Base-by-base conservation (phyloP, 352 stramenopile species). In the Peronospora destructor region DNA sequence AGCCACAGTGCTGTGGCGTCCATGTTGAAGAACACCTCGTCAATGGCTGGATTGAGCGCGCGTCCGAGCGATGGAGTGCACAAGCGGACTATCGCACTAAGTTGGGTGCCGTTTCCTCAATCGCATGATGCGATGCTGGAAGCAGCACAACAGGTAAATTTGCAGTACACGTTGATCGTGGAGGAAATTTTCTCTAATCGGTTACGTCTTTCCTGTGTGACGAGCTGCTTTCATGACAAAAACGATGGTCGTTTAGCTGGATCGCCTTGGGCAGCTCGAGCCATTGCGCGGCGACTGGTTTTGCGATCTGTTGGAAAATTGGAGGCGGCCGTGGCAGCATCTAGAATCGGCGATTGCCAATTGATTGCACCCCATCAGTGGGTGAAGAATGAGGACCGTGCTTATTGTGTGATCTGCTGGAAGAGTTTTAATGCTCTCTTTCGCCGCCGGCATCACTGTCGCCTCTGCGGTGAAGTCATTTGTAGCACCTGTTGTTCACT, bases 161-260 rank as follows among this genome's bases (percentile, higher is more conserved):
- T 86, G 47, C 71, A 86, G 53, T 84, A 80, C 45, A 84, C 73
- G 3, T 54, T 86, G 10, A 73, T 86, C 19, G 53, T 86, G 6
- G 75, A 86, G 51, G 75, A 86, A 46, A 73, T 86, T 40, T 38
- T 53, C 12, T 56, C 57, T 21, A 49, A 73, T 30, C 68, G 64
- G 0, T 35, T 86, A 32, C 71, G 71, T 7, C 43, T 86, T 10
- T 83, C 72, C 16, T 84, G 75, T 13, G 63, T 86, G 16, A 69
- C 71, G 9, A 78, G 62, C 30, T 80, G 71, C 0, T 84, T 77
- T 45, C 70, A 74, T 23, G 75, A 84, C 23, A 51, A 61, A 6
- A 66, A 61, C 39, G 62, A 63, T 40, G 54, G 59, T 13, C 49
- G 49, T 10, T 41, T 65, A 23, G 26, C 58, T 26, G 49, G 57